These are phyloP conservation scores for Coemansia guatemalensis DNA, from an alignment of 192 early-diverging fungal genomes.

Conservation along the genomic window DNA sequence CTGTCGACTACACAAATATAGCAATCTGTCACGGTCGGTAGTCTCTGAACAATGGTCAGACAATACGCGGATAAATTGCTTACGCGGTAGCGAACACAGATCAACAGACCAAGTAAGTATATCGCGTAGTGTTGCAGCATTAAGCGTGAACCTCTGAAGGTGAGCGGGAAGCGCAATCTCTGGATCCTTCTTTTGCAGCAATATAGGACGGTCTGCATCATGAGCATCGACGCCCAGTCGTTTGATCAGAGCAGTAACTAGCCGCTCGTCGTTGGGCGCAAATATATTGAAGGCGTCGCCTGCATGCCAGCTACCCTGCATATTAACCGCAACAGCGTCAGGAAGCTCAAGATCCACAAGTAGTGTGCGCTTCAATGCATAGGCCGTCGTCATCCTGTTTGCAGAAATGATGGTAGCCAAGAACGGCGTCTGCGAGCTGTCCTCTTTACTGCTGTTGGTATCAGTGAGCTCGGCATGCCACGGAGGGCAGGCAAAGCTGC, in stretches of 20 bases:
- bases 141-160: constrained; percentile 16
- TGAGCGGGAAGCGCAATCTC: constrained; percentile 42
- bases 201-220: constrained; percentile 18
- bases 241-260: constrained; percentile 67
- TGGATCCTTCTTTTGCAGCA: constrained; percentile 34
- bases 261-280: constrained; percentile 75
- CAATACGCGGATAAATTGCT: constrained; percentile 78
- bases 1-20: constrained; percentile 81
- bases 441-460: not conserved
- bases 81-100: constrained; percentile 69
- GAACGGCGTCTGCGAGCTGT: constrained; percentile 32
- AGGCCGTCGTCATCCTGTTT: constrained; percentile 61
- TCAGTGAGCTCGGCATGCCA: constrained; percentile 22
- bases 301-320: constrained; percentile 20
- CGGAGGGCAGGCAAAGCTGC: constrained; percentile 17
- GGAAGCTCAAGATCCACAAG: constrained; percentile 58
- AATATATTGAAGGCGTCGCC: constrained; percentile 84
- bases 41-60: constrained; percentile 74
- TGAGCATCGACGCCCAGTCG: constrained; percentile 56
- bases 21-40: constrained; percentile 70
- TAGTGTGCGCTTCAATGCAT: constrained; percentile 74
- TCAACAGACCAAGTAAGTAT: constrained; percentile 78
- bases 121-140: constrained; percentile 56
- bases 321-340: constrained; percentile 13
- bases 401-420: constrained; percentile 56